Percentiles rank a stretch among this genome's conserved stretches.
These are phyloP conservation scores for Phyllosticta ampelicida DNA, from an alignment of 2,329 filamentous ascomycete species.

Conservation along the genomic window DNA sequence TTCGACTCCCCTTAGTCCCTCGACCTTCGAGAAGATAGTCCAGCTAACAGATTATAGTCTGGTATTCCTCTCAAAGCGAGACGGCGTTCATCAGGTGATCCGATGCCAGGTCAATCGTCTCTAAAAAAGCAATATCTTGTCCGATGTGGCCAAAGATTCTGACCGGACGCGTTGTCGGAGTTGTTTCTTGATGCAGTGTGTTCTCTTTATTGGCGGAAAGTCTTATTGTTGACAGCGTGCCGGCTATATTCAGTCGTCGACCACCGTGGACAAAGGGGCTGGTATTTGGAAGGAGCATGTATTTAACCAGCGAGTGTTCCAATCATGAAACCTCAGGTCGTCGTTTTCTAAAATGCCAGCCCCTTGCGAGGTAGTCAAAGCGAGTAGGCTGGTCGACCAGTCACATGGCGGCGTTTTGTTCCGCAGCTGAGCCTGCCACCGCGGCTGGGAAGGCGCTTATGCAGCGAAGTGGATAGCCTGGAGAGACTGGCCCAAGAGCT, in stretches of 20 bases:
- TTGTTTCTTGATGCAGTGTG: too few relatives aligned
- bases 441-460: constrained; percentile 4
- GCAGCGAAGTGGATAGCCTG: background rate
- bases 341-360: background rate
- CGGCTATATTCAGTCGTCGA: too few relatives aligned
- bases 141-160: too few relatives aligned
- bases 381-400: background rate
- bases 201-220: too few relatives aligned
- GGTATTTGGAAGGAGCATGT: too few relatives aligned
- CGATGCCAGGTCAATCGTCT: background rate
- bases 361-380: background rate
- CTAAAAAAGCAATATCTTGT: too few relatives aligned
- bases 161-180: too few relatives aligned
- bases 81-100: background rate
- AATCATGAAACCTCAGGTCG: background rate
- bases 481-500: background rate
- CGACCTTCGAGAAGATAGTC: background rate
- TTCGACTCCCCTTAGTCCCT: background rate
- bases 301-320: too few relatives aligned
- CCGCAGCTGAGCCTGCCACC: background rate
- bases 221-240: too few relatives aligned
- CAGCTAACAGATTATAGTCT: background rate
- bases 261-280: too few relatives aligned
- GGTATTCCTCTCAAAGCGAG: background rate
- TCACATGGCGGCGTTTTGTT: background rate